Base-by-base conservation (phyloP, 2,329 filamentous ascomycete genomes). In the Byssochlamys sp. region DNA sequence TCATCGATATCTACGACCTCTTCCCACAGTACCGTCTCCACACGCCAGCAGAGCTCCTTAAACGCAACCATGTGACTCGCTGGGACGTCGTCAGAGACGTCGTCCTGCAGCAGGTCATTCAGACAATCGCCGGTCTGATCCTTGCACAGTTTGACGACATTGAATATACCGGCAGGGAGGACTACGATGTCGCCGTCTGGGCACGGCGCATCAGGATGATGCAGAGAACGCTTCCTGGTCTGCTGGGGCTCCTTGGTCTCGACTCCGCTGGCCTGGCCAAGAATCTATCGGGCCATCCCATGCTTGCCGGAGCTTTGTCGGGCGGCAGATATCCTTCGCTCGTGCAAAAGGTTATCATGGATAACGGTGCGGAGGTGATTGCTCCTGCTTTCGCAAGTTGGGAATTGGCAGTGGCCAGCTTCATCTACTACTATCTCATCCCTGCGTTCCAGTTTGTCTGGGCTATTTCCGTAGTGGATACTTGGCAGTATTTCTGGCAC, bases 401-500 rank as follows among this genome's bases (percentile, higher is more conserved):
- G 92, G 92, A 97, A 75, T 68, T 95, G 50, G 63, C 80, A 29
- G 74, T 84, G 33, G 94, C 90, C 49, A 88, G 87, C 73, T 78
- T 82, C 60, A 83, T 96, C 63, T 97, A 97, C 77, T 88, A 89
- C 80, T 76, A 85, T 61, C 70, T 86, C 45, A 81, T 97, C 61
- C 94, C 94, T 0, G 81, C 78, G 2, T 57, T 92, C 53, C 92
- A 97, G 72, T 89, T 96, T 69, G 76, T 83, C 58, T 68, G 89
- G 54, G 94, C 86, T 26, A 82, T 92, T 59, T 76, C 84, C 62
- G 79, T 95, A 63, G 83, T 97, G 65, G 94, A 99, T 75, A 94
- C 91, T 51, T 99, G 94, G 94, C 92, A 99, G 72, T 99, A 99
- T 77, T 96, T 96, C 76, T 81, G 92, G 67, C 94, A 99, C 75